phyloP scores from a whole-genome alignment of 352 stramenopile species.

The Pythium phragmiticola region DNA sequence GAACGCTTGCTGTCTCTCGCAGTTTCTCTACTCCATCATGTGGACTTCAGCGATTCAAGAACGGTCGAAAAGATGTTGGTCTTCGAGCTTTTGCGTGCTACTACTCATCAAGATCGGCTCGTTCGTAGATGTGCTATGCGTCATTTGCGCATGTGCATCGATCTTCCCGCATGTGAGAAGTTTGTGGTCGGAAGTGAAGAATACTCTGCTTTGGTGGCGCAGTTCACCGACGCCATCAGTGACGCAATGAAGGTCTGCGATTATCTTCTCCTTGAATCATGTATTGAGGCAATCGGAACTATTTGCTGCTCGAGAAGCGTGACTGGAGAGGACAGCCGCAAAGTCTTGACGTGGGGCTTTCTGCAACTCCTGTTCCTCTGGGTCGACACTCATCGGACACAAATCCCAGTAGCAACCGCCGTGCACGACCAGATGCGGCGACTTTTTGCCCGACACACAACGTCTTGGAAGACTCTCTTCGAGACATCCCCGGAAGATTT shows the following conservation, averaged over 20 bases:
- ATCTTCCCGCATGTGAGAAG: constrained; percentile 7
- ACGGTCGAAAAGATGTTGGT: not conserved
- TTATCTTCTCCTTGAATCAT: constrained; percentile 26
- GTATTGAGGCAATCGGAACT: constrained; percentile 30
- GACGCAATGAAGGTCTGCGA: constrained; percentile 20
- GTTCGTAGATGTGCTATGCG: constrained; percentile 17
- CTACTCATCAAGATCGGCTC: constrained; percentile 14
- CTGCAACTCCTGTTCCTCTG: constrained; percentile 36
- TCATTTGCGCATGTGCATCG: constrained; percentile 16
- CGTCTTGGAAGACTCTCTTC: constrained; percentile 35
- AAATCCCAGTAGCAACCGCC: constrained; percentile 22
- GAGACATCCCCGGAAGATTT: constrained; percentile 31
- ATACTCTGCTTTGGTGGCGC: not conserved
- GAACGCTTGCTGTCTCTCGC: constrained; percentile 6
- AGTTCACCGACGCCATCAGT: constrained; percentile 7
- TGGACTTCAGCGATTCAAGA: not conserved
- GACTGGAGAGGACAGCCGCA: constrained; percentile 1
- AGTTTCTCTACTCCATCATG: constrained; percentile 16
- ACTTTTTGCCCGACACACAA: constrained; percentile 23
- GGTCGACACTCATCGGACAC: constrained; percentile 24
- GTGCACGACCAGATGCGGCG: constrained; percentile 32
- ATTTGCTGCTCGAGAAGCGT: constrained; percentile 18
- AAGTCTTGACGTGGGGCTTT: constrained; percentile 33
- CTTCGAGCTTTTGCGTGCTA: constrained; percentile 2
- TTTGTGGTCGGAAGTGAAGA: constrained; percentile 5